Evolutionary conservation across 192 early-diverging fungal species (phyloP), one percentile per base, ranked within the genome.

Genomic region (Linderina pennispora): DNA sequence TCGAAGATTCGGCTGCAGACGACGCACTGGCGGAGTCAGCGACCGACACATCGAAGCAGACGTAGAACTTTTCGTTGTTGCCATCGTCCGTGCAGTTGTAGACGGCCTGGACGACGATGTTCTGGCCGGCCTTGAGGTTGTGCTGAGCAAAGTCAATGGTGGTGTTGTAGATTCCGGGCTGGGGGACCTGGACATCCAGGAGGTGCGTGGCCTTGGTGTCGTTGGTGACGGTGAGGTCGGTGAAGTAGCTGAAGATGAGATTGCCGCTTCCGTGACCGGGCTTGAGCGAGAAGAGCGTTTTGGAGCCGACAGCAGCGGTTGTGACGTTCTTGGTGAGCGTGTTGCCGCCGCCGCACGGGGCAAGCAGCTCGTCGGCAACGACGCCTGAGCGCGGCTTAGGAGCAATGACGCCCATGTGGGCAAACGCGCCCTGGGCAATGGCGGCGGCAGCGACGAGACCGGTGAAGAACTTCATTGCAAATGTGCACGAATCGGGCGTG

Each of bases 171-270:
- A 45, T 54, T 14, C 20, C 54, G 5, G 66, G 23, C 42, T 46
- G 40, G 44, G 59, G 51, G 23, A 70, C 25, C 5, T 23, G 32
- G 43, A 62, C 35, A 15, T 53, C 23, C 14, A 36, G 33, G 31
- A 70, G 50, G 7, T 43, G 44, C 20, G 45, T 10, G 15, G 59
- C 21, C 24, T 35, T 43, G 28, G 59, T 42, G 42, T 44, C 40
- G 33, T 62, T 55, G 26, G 55, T 58, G 11, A 70, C 56, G n/a
- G 53, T 61, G 23, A 36, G 16, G 33, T 58, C 66, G 14, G 59
- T 62, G 44, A 63, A 70, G 60, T 70, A 70, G 66, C 40, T 70
- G 55, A 63, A 58, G 55, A 63, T 55, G 43, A 70, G 43, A 44
- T 62, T 63, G 23, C 66, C 66, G 5, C 36, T 43, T 23, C 60